These are phyloP conservation scores for Pseudozyma pruni DNA, from an alignment of 1,284 basidiomycete species.

Conservation along the genomic window DNA sequence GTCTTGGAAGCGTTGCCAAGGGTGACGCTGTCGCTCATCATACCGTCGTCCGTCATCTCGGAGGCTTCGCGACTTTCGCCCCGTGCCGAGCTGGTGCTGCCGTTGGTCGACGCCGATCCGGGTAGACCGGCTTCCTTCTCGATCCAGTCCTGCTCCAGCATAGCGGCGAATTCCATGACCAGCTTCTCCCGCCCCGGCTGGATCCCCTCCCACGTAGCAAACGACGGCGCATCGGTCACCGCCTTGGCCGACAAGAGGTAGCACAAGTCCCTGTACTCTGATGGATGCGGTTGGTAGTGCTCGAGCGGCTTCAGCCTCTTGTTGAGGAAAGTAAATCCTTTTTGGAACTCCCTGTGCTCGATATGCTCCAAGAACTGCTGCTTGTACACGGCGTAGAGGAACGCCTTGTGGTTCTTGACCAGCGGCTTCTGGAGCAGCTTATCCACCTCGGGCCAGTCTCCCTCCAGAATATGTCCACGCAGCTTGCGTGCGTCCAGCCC, in stretches of 20 bases:
- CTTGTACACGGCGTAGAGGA: constrained; percentile 69
- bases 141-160: constrained; percentile 61
- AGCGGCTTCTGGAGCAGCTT: constrained; percentile 68
- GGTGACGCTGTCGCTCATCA: constrained; percentile 18
- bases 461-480: constrained; percentile 70
- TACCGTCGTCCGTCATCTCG: constrained; percentile 35
- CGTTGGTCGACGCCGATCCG: constrained; percentile 17
- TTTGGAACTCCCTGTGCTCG: constrained; percentile 69
- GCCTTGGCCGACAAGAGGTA: constrained; percentile 69
- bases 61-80: constrained; percentile 14
- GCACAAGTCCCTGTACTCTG: constrained; percentile 71
- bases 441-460: constrained; percentile 70
- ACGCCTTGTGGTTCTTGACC: constrained; percentile 70
- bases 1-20: constrained; percentile 9
- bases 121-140: constrained; percentile 48
- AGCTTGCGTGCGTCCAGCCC: constrained; percentile 68
- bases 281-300: constrained; percentile 71
- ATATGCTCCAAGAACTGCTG: constrained; percentile 70
- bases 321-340: constrained; percentile 71
- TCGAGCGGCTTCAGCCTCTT: constrained; percentile 71
- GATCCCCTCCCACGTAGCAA: constrained; percentile 71
- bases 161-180: constrained; percentile 62
- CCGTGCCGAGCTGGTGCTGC: background rate
- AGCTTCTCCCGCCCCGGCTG: constrained; percentile 69
- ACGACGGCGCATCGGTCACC: constrained; percentile 70